Evolutionary conservation across 1,139 yeast genomes (phyloP).

Genomic region (Debaryomycetaceae sp.): DNA sequence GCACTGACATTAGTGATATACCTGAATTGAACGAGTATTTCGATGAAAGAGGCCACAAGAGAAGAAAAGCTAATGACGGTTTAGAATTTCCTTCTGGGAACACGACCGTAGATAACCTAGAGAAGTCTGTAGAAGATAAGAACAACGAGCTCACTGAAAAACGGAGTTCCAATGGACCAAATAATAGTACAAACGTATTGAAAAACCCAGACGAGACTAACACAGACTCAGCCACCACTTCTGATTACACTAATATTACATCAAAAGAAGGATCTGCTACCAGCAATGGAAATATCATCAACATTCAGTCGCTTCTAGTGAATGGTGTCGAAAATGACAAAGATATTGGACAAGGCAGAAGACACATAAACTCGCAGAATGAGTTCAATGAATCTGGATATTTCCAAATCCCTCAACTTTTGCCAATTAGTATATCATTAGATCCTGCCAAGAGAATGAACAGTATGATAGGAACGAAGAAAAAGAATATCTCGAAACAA

Average conservation of each 20-base stretch:
- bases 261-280: not conserved
- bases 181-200: not conserved
- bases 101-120: not conserved
- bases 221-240: not conserved
- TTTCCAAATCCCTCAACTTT: constrained; percentile 9
- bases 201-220: not conserved
- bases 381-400: not conserved
- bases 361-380: not conserved
- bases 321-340: not conserved
- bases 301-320: not conserved
- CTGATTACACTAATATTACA: not conserved
- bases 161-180: not conserved
- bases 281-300: not conserved
- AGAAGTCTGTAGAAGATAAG: not conserved
- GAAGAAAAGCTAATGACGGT: not conserved
- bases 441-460: not conserved
- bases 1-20: constrained; percentile 11
- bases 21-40: not conserved
- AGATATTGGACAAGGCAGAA: not conserved
- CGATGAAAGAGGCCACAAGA: not conserved
- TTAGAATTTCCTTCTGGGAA: not conserved
- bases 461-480: not conserved
- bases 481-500: not conserved
- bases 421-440: constrained; percentile 7
- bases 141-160: not conserved